Evolutionary conservation across 2,329 filamentous ascomycete species (phyloP), one percentile per base, ranked within the genome.

Genomic region (Ramularia endophylla): DNA sequence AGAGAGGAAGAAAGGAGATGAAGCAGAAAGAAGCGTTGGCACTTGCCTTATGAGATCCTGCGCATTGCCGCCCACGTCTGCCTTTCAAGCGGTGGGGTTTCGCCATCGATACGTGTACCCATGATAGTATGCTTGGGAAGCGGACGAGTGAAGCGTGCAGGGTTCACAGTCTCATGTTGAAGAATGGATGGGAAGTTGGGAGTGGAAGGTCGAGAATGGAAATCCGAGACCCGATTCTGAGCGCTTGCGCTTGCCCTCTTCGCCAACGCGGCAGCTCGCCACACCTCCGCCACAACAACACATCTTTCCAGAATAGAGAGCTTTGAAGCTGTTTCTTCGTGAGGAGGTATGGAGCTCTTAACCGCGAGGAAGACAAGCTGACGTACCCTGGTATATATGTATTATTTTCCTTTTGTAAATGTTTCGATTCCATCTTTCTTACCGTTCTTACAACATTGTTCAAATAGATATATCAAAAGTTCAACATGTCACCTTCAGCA

Each of bases 401-500:
- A 40, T 16, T 34, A 25, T 12, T 22, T 22, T 6, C 20, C 37
- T 36, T 35, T 31, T 17, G 22, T 25, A 32, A 37, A 20, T 15
- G 29, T 27, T 17, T 22, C 30, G 33, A 41, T 34, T 40, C 29
- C 31, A 43, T 38, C 31, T 37, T 43, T 34, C 36, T 15, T 27
- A 22, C 35, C 35, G 13, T 18, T 27, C 8, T 19, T 16, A 19
- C 15, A 35, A 29, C 13, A 29, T 42, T 19, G 35, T 17, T 33
- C 36, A 17, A 15, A 36, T 7, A 33, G 20, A 18, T 16, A 22
- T 12, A n/a, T 29, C n/a, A 31, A 38, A 9, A 29, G 12, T 15
- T 33, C 36, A 51, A 17, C 8, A 58, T 58, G 55, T 47, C 55
- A 18, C 55, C 55, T 32, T 51, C 51, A 45, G 51, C 50, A 38